Percentiles rank a stretch among this genome's conserved stretches.
phyloP scores from a whole-genome alignment of 2,329 filamentous ascomycete species.

The Aspergillus candidus region DNA sequence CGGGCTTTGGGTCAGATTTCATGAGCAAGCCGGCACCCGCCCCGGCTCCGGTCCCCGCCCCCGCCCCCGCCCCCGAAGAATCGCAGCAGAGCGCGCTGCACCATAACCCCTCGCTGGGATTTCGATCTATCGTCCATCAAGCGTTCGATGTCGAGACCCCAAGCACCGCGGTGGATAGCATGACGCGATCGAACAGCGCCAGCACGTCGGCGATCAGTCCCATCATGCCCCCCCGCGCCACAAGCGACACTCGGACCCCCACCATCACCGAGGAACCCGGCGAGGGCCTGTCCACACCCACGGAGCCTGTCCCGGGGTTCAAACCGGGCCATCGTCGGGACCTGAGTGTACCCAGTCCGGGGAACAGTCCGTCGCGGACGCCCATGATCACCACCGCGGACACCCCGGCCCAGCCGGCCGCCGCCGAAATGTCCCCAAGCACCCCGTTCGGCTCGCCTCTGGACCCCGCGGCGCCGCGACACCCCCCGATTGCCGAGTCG shows the following conservation, averaged over 20 bases:
- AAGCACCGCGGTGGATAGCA: constrained; percentile 47
- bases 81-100: constrained; percentile 31
- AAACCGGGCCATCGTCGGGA: constrained; percentile 52
- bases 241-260: constrained; percentile 41
- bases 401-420: constrained; percentile 35
- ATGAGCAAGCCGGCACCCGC: constrained; percentile 12
- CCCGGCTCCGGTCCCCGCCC: constrained; percentile 8
- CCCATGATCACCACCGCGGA: constrained; percentile 47
- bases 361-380: constrained; percentile 56
- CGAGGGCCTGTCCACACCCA: constrained; percentile 26
- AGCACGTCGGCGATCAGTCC: constrained; percentile 60
- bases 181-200: constrained; percentile 56
- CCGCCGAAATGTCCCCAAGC: constrained; percentile 40
- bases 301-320: constrained; percentile 32
- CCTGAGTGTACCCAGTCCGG: constrained; percentile 52
- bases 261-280: constrained; percentile 51
- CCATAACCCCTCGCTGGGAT: constrained; percentile 51
- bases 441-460: constrained; percentile 26
- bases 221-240: constrained; percentile 48
- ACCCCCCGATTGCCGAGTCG: constrained; percentile 6
- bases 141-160: constrained; percentile 58
- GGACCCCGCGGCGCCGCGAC: constrained; percentile 5
- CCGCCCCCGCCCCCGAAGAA: constrained; percentile 12
- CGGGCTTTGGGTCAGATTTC: constrained; percentile 31
- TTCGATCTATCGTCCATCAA: constrained; percentile 56